These are phyloP conservation scores for Rhynchospora pubera DNA, from an alignment of 176 grass and related monocot species.

Conservation along the genomic window DNA sequence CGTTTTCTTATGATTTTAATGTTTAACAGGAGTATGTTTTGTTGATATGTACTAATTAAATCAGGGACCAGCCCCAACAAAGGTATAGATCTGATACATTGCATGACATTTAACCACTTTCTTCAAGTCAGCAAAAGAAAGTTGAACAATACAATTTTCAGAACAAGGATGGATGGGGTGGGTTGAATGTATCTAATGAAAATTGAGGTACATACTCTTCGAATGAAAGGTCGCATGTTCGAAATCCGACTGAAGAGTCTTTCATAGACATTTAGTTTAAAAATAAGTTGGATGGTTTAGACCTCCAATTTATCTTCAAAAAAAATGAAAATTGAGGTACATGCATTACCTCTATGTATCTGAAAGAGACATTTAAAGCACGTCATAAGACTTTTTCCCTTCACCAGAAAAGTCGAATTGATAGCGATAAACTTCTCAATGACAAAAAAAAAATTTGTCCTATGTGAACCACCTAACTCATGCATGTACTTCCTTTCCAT, in stretches of 20 bases:
- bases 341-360: background rate
- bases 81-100: no score
- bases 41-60: background rate
- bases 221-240: no score
- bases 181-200: background rate
- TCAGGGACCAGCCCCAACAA: background rate
- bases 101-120: no score
- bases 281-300: no score
- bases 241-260: no score
- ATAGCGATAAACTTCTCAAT: background rate
- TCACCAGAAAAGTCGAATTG: background rate
- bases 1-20: no score
- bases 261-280: no score
- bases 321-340: background rate
- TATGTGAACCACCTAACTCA: background rate
- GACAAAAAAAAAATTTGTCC: background rate
- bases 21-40: background rate
- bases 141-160: background rate
- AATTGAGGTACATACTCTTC: no score
- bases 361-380: background rate
- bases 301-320: no score
- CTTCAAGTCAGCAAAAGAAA: background rate
- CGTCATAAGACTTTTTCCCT: background rate
- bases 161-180: background rate
- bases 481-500: background rate